Evolutionary conservation across 352 stramenopile genomes (phyloP), one percentile per base, ranked within the genome.

Genomic region (Salisapilia sapeloensis): DNA sequence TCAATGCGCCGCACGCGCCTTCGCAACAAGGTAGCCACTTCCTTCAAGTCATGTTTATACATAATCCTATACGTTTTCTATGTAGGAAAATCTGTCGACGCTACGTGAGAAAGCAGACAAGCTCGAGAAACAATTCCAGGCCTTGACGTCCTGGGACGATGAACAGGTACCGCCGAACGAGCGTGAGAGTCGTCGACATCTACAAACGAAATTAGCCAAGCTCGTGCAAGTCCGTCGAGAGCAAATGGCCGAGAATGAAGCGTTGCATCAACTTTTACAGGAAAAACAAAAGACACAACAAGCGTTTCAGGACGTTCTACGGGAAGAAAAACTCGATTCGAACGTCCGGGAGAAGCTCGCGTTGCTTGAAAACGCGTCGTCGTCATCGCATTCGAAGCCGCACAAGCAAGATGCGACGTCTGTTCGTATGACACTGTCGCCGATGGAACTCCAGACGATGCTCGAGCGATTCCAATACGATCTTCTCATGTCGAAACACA

Each of bases 311-410:
- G 24, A 43, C 25, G 25, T 53, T 9, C 21, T 54, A 9, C 23
- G 38, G 6, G 35, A 47, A 10, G 42, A 48, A 20, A 30, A 32
- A 7, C 44, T 60, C n/a, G 50, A 60, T 24, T 46, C 53, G 9
- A 34, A 29, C 22, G 27, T 55, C 12, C 38, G 46, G 9, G 52
- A 62, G 21, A 60, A 57, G 32, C 49, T 63, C 10, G 39, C 40
- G 31, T 32, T 63, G 12, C 37, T 63, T 17, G 53, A 53, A 40
- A 29, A 31, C 6, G n/a, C n/a, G n/a, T n/a, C n/a, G n/a, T n/a
- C n/a, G n/a, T n/a, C n/a, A n/a, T n/a, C n/a, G n/a, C n/a, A n/a
- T n/a, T n/a, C n/a, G n/a, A n/a, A n/a, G n/a, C 34, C 43, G 20
- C 24, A 40, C 7, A 24, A 8, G 6, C 22, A 29, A 9, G 18